phyloP scores from a whole-genome alignment of 1,139 yeast genomes.

The Yamadazyma buinensis region DNA sequence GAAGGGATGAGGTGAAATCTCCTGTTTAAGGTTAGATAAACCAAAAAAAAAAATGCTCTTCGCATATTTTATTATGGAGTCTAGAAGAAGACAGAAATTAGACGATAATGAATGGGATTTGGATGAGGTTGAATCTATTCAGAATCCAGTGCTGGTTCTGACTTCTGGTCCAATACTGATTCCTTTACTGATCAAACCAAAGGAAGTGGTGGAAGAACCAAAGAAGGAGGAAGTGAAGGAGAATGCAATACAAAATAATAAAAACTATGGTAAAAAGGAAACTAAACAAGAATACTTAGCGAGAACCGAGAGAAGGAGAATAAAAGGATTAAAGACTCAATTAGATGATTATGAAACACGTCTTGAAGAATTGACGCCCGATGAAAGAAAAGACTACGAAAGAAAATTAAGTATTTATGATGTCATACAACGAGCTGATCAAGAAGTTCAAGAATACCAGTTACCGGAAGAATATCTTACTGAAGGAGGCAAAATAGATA shows the following conservation, averaged over 20 bases:
- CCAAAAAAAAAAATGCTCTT: no score
- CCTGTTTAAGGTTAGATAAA: no score
- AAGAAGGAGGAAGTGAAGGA: no score
- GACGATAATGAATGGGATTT: slow-evolving; percentile 8
- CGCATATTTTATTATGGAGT: neutral
- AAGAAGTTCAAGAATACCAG: slow-evolving; percentile 34
- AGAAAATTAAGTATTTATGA: slow-evolving; percentile 45
- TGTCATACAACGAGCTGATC: slow-evolving; percentile 29
- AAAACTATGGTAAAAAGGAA: neutral
- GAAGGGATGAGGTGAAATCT: neutral
- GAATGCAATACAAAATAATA: no score
- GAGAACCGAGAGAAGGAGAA: slow-evolving; percentile 23
- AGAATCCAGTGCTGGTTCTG: no score
- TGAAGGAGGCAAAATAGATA: slow-evolving; percentile 50
- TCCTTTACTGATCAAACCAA: no score
- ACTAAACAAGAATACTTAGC: slow-evolving; percentile 28
- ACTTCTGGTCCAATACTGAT: no score
- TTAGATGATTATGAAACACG: slow-evolving; percentile 44
- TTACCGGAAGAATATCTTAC: slow-evolving; percentile 56
- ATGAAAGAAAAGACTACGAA: slow-evolving; percentile 50
- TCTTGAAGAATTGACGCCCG: slow-evolving; percentile 28
- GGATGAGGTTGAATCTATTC: neutral
- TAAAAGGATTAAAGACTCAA: slow-evolving; percentile 29
- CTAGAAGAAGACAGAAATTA: slow-evolving; percentile 8
- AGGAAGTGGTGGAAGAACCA: no score